Conservation (phyloP, 2,329 filamentous ascomycete species). For the Botryotinia narcissicola region DNA sequence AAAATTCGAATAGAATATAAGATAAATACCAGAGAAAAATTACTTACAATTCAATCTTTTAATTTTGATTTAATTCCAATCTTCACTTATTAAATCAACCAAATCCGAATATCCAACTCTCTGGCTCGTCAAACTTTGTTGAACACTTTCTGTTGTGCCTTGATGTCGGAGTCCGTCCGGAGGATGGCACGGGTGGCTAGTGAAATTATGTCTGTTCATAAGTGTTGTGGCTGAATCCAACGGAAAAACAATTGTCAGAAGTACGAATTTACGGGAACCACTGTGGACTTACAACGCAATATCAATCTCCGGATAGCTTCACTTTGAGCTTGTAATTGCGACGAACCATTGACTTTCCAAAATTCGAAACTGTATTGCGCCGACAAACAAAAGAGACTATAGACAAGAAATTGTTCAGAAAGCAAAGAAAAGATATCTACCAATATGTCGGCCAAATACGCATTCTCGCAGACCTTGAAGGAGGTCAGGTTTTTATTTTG, state of each 20-base stretch:
- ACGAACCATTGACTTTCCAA: neutral
- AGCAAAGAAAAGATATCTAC: constrained; percentile 24
- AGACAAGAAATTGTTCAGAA: constrained; percentile 22
- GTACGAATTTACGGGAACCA: neutral
- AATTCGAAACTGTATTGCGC: neutral
- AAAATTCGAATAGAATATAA: neutral
- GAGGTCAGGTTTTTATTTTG: constrained; percentile 98
- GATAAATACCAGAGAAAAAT: neutral
- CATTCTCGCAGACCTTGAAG: constrained; percentile 82
- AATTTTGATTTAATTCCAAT: neutral
- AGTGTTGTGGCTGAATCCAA: neutral
- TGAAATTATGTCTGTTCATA: neutral
- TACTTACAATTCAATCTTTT: neutral
- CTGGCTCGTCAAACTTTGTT: constrained; percentile 15
- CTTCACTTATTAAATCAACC: neutral
- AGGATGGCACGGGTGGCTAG: constrained; percentile 8
- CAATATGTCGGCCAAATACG: constrained; percentile 88
- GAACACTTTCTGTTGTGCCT: constrained; percentile 10
- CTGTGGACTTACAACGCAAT: neutral
- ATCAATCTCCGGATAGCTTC: constrained; percentile 14
- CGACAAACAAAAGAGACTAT: neutral
- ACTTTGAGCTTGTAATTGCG: neutral
- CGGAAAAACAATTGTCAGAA: neutral
- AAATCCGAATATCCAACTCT: constrained; percentile 3
- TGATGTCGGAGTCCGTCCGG: constrained; percentile 8